phyloP scores from a whole-genome alignment of 192 early-diverging fungal species.

The Coemansia interrupta region DNA sequence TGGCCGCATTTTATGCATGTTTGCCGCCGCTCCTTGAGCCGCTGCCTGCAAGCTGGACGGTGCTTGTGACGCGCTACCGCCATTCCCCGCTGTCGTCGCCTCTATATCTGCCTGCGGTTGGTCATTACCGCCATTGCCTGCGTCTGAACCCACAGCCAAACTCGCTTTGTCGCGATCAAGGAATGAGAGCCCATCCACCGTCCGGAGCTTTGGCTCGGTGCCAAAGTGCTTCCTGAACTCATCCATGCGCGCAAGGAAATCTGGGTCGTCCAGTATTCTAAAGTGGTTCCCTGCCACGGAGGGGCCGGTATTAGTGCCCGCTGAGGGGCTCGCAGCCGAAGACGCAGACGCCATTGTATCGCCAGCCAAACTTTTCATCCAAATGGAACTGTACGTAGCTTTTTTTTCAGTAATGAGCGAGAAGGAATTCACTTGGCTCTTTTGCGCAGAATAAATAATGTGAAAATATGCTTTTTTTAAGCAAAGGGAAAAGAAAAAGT shows the following conservation, averaged over 20 bases:
- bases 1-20: not conserved
- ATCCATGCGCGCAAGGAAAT: conserved; percentile 32
- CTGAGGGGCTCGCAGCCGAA: conserved; percentile 13
- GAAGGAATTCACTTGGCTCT: not conserved
- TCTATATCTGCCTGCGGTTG: conserved; percentile 4
- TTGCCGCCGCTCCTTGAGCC: conserved; percentile 2
- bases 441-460: no score
- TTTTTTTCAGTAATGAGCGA: not conserved
- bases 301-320: not conserved
- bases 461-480: not conserved
- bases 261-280: conserved; percentile 21
- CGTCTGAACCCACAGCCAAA: not conserved
- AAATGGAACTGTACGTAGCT: no score
- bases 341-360: not conserved
- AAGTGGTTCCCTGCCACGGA: conserved; percentile 11
- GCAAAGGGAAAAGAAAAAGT: not conserved
- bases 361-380: no score
- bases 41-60: conserved; percentile 16
- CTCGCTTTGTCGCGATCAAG: conserved; percentile 25
- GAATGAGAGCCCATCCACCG: conserved; percentile 46
- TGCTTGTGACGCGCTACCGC: not conserved
- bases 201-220: conserved; percentile 20
- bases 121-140: not conserved
- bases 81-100: not conserved
- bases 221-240: conserved; percentile 49